Evolutionary conservation across 202 grass and related monocot genomes (phyloP).

Genomic region (Panicum virgatum): DNA sequence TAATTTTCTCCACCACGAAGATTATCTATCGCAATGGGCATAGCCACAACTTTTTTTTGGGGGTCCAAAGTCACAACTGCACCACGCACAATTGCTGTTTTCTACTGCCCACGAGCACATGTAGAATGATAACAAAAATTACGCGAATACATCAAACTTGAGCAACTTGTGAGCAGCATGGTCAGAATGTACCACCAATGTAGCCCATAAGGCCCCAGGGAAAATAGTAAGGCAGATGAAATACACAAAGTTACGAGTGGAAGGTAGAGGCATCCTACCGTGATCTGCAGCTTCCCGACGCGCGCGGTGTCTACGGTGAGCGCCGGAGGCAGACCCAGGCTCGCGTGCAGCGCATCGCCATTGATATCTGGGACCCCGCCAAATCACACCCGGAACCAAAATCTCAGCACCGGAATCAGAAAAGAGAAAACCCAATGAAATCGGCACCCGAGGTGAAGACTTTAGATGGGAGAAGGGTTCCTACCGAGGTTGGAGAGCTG

Average conservation of each 20-base stretch:
- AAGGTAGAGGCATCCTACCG: slow-evolving; percentile 49
- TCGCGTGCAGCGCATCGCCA: slow-evolving; percentile 91
- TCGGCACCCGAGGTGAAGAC: not conserved
- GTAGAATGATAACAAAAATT: not conserved
- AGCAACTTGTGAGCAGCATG: not conserved
- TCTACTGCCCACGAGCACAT: not conserved
- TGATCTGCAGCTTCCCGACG: slow-evolving; percentile 95
- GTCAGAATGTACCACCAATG: slow-evolving; percentile 4
- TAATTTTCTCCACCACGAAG: not conserved
- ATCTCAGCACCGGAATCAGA: slow-evolving; percentile 20
- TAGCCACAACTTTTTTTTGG: no score
- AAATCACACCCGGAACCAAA: slow-evolving; percentile 16
- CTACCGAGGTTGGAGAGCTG: slow-evolving; percentile 92
- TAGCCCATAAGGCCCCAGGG: not conserved
- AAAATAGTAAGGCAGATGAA: not conserved
- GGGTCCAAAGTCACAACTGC: not conserved
- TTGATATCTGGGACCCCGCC: slow-evolving; percentile 75
- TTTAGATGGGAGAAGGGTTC: not conserved
- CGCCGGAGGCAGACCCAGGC: slow-evolving; percentile 82
- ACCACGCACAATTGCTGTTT: not conserved
- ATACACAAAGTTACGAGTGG: not conserved
- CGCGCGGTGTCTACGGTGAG: slow-evolving; percentile 75
- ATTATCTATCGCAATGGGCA: not conserved
- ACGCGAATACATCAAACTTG: not conserved
- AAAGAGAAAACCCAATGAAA: slow-evolving; percentile 18